Percentiles rank a stretch among this genome's conserved stretches.
Conservation (phyloP, 83 land plant species). For the Thuja plicata region DNA sequence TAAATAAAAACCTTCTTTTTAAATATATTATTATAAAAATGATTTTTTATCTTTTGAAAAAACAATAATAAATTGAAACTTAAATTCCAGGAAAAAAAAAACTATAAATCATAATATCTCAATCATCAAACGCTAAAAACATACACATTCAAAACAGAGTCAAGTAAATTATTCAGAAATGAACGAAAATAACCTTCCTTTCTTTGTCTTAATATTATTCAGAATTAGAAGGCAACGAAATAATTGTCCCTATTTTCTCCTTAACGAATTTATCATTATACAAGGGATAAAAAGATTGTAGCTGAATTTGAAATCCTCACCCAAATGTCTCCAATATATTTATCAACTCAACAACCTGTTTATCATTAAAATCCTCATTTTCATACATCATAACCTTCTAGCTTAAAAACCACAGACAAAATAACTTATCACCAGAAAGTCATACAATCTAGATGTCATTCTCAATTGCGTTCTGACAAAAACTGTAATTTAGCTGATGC, state of each 20-base stretch:
- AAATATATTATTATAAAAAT: not conserved
- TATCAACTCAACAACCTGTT: not conserved
- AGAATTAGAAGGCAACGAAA: not conserved
- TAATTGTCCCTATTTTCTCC: not conserved
- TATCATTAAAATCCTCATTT: not conserved
- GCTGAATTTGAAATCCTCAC: not conserved
- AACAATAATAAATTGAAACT: not conserved
- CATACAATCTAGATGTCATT: not conserved
- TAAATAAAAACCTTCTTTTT: not conserved
- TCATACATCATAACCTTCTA: not conserved
- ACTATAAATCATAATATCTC: too few species aligned
- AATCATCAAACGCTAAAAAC: too few species aligned
- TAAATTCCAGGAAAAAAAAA: not conserved
- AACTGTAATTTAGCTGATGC: not conserved
- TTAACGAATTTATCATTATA: too few species aligned
- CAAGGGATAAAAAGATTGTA: not conserved
- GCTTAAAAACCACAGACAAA: too few species aligned
- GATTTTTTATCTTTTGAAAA: not conserved
- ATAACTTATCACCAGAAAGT: not conserved
- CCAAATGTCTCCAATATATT: not conserved
- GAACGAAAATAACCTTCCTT: not conserved
- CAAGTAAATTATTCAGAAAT: too few species aligned
- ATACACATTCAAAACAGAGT: too few species aligned
- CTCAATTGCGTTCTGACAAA: not conserved
- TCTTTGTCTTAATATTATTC: not conserved